Conservation (phyloP, 257 asterid species). For the Buddleja alternifolia region DNA sequence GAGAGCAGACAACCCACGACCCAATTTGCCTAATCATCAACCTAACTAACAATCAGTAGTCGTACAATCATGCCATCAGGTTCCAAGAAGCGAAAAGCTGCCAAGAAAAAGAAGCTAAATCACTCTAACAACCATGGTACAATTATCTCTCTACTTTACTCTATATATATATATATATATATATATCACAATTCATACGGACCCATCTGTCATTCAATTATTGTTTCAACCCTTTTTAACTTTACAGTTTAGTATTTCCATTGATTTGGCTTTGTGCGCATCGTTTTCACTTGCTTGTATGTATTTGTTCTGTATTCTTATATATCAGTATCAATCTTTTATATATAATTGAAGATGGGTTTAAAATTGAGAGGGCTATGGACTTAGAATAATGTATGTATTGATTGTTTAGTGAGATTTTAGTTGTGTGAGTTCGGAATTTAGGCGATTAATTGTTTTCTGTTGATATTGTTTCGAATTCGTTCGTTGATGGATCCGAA, state of each 20-base stretch:
- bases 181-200: neutral
- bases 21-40: constrained; percentile 6
- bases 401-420: constrained; percentile 19
- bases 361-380: neutral
- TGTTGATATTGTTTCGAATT: constrained; percentile 19
- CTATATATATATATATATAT: too few relatives aligned
- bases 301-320: constrained; percentile 4
- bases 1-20: constrained; percentile 28
- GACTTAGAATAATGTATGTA: neutral
- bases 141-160: constrained; percentile 17
- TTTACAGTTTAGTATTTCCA: constrained; percentile 52
- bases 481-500: constrained; percentile 27
- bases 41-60: neutral
- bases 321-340: constrained; percentile 22
- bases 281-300: constrained; percentile 14
- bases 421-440: constrained; percentile 17
- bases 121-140: constrained; percentile 42
- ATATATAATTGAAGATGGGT: constrained; percentile 15
- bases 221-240: constrained; percentile 30
- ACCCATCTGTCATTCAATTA: constrained; percentile 43
- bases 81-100: constrained; percentile 71
- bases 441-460: neutral
- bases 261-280: constrained; percentile 33
- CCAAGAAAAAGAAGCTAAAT: constrained; percentile 59
- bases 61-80: constrained; percentile 77